Percentiles rank a stretch among this genome's conserved stretches.
These are phyloP conservation scores for Wickerhamomyces pijperi DNA, from an alignment of 805 yeast genomes.

Conservation along the genomic window DNA sequence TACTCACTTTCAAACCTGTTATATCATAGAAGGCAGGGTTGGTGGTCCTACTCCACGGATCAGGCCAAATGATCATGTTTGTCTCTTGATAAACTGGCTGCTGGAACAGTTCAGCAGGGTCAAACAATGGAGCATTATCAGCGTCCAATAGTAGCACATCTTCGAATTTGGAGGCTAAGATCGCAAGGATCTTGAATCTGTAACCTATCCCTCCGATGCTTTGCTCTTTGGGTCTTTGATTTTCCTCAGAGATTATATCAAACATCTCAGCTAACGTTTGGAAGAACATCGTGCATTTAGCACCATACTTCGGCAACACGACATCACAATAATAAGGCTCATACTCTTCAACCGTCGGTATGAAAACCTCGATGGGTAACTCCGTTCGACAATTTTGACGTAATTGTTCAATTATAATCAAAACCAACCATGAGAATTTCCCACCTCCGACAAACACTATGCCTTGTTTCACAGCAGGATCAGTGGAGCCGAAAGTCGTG, in stretches of 20 bases:
- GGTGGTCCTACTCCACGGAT: conserved; percentile 61
- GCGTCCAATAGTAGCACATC: conserved; percentile 61
- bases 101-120: conserved; percentile 41
- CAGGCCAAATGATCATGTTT: conserved; percentile 54
- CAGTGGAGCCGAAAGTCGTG: too few relatives aligned
- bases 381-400: conserved; percentile 51
- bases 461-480: too few relatives aligned
- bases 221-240: too few relatives aligned
- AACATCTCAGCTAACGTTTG: conserved; percentile 29
- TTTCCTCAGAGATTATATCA: conserved; percentile 35
- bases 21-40: conserved; percentile 48
- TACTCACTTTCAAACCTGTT: conserved; percentile 27
- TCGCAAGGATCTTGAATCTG: conserved; percentile 56
- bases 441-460: conserved; percentile 71
- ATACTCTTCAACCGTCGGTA: conserved; percentile 56
- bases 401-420: conserved; percentile 49
- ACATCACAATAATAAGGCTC: conserved; percentile 55
- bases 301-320: conserved; percentile 48
- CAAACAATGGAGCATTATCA: conserved; percentile 56
- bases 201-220: too few relatives aligned
- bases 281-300: conserved; percentile 46
- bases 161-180: conserved; percentile 60
- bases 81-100: conserved; percentile 29
- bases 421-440: conserved; percentile 57
- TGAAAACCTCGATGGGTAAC: conserved; percentile 62